These are phyloP conservation scores for Coniella vitis DNA, from an alignment of 2,329 filamentous ascomycete species.

Conservation along the genomic window DNA sequence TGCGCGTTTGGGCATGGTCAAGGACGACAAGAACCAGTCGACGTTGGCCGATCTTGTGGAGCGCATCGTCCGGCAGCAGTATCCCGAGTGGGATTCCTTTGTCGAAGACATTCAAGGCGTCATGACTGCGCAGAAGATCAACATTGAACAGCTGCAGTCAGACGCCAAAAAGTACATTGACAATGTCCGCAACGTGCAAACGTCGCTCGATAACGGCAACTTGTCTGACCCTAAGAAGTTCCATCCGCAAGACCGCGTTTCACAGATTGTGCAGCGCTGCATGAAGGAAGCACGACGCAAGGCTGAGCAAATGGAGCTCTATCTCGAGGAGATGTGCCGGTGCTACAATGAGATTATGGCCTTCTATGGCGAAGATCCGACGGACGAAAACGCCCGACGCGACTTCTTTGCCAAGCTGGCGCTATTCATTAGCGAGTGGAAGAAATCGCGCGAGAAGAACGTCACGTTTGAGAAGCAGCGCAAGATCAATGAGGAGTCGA, in stretches of 20 bases:
- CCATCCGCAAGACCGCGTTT: slow-evolving; percentile 92
- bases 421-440: slow-evolving; percentile 86
- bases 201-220: slow-evolving; percentile 86
- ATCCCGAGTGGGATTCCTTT: slow-evolving; percentile 91
- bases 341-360: slow-evolving; percentile 93
- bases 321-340: slow-evolving; percentile 85
- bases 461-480: slow-evolving; percentile 71
- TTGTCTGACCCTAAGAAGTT: slow-evolving; percentile 96
- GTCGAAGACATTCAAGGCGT: slow-evolving; percentile 77
- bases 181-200: slow-evolving; percentile 90
- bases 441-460: slow-evolving; percentile 94
- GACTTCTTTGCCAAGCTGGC: slow-evolving; percentile 96
- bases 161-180: slow-evolving; percentile 91
- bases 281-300: slow-evolving; percentile 98
- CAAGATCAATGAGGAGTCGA: slow-evolving; percentile 79
- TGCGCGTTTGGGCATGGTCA: slow-evolving; percentile 90
- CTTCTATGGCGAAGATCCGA: slow-evolving; percentile 91
- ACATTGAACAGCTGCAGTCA: slow-evolving; percentile 81
- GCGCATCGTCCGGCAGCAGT: slow-evolving; percentile 91
- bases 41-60: slow-evolving; percentile 94
- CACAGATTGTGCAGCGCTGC: slow-evolving; percentile 78
- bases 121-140: slow-evolving; percentile 76
- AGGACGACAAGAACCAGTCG: slow-evolving; percentile 97
- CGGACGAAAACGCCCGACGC: slow-evolving; percentile 84
- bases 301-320: slow-evolving; percentile 90